Percentiles rank a stretch among this genome's conserved stretches.
These are phyloP conservation scores for Talaromyces sp. DNA, from an alignment of 2,329 filamentous ascomycete genomes.

Conservation along the genomic window DNA sequence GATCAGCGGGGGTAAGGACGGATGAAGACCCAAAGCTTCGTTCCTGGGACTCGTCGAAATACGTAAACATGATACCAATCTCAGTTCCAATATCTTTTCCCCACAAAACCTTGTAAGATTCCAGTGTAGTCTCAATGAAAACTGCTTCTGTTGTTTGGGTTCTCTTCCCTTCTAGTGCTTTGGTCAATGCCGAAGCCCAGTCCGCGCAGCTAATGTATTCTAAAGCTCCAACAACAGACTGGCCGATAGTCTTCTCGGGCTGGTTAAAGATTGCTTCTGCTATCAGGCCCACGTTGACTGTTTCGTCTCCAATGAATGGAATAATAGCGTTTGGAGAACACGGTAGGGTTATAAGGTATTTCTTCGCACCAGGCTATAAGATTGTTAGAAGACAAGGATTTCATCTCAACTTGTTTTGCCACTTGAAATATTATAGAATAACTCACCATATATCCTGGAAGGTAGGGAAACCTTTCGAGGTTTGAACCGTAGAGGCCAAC, in stretches of 20 bases:
- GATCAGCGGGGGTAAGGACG: background rate
- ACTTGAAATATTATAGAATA: background rate
- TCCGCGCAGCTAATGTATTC: background rate
- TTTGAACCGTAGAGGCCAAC: slow-evolving; percentile 1
- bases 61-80: background rate
- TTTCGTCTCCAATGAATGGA: background rate
- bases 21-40: background rate
- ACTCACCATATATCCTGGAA: background rate
- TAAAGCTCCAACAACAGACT: background rate
- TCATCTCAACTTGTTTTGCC: background rate
- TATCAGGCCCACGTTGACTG: background rate
- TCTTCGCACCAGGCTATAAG: background rate
- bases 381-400: background rate
- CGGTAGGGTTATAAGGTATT: background rate
- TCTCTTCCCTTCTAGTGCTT: background rate
- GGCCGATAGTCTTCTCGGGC: background rate
- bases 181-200: background rate
- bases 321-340: background rate
- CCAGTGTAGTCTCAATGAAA: background rate
- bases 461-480: background rate
- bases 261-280: background rate
- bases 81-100: background rate
- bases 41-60: background rate
- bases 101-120: background rate
- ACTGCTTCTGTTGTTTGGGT: background rate